Base-by-base conservation (phyloP, 345 rosid species). In the Punica granatum region DNA sequence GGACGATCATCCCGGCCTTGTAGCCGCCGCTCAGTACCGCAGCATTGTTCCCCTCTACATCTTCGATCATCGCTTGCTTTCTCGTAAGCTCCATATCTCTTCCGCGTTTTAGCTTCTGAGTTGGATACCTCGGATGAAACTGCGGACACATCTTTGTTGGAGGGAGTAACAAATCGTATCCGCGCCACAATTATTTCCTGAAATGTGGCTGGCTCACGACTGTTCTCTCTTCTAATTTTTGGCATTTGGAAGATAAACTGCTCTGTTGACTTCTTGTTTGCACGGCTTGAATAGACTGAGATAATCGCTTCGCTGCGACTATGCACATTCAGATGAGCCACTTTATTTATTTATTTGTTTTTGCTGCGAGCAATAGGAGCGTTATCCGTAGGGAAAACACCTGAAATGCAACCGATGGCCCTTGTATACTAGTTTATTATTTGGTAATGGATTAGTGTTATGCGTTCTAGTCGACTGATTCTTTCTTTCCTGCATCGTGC, bases 1-100 rank as follows among this genome's bases (percentile, higher is more conserved):
- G 68, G 88, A 90, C 60, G 97, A 92, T 70, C 97, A 92, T 69
- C 92, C 86, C 62, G 98, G 90, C 15, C 83, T 92, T 70, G 72
- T 82, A 68, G 75, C 86, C 35, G 79, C 85, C 18, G 83, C 92
- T 11, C 77, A 87, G 26, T 60, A 82, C 16, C 65, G 67, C 31
- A 68, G 65, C 23, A 21, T 88, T 25, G 63, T 90, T 35, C 98
- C 97, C 69, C 86, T 92, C 64, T 92, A 92, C 69, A 90, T 92
- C 71, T 77, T 90, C 77, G 98, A 92, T 68, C 84, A 77, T 56
- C 89, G 89, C 53, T 83, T 90, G 69, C 86, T 92, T 70, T 82
- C 81, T 36, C 79, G 31, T 58, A 36, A 56, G 70, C 39, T 58
- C 37, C 35, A 41, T 58, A 56, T 36, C 26, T 33, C 48, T 10